Percentiles rank a stretch among this genome's conserved stretches.
These are phyloP conservation scores for Nemania sp. DNA, from an alignment of 2,329 filamentous ascomycete species.

Conservation along the genomic window DNA sequence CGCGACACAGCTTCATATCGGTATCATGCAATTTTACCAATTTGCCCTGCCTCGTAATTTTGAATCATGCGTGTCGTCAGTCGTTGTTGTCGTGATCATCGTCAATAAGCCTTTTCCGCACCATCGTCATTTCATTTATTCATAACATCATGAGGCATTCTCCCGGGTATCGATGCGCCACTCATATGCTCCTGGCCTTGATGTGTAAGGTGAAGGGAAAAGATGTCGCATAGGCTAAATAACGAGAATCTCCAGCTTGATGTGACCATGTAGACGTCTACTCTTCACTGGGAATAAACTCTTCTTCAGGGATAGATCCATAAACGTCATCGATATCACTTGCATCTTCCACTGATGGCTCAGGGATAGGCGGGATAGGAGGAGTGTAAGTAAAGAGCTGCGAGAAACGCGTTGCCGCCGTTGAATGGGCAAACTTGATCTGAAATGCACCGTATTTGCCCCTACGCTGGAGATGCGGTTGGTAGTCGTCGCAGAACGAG, in stretches of 20 bases:
- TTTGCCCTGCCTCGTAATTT: background rate
- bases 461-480: slow-evolving; percentile 55
- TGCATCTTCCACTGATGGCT: slow-evolving; percentile 23
- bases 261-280: no score
- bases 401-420: slow-evolving; percentile 46
- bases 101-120: slow-evolving; percentile 3
- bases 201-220: no score
- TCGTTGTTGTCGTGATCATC: slow-evolving; percentile 13
- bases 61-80: slow-evolving; percentile 11
- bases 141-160: slow-evolving; percentile 5
- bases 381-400: slow-evolving; percentile 48
- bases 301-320: no score
- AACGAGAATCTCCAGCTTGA: no score
- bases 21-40: slow-evolving; percentile 26
- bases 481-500: slow-evolving; percentile 61
- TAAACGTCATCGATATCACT: slow-evolving; percentile 21
- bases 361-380: slow-evolving; percentile 32
- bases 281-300: slow-evolving; percentile 8
- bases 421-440: slow-evolving; percentile 47
- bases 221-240: no score
- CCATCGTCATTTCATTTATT: background rate
- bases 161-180: no score
- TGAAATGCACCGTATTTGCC: slow-evolving; percentile 54
- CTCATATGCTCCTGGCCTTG: background rate
- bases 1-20: background rate